Base-by-base conservation (phyloP, 1,139 yeast species). In the Pichia norvegensis region DNA sequence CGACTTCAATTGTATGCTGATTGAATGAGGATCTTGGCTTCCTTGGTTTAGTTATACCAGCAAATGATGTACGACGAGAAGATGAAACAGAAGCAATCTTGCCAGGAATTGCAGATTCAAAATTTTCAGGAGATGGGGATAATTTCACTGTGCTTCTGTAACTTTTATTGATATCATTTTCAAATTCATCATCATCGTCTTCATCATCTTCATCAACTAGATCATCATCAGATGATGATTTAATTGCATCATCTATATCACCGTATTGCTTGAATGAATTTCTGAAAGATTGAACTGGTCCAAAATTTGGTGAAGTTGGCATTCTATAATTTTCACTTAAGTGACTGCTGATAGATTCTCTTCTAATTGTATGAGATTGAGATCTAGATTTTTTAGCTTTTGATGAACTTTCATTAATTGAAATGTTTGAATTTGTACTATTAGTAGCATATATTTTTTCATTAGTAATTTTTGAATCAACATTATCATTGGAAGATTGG, bases 331-430 rank as follows among this genome's bases (percentile, higher is more conserved):
- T 80, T 53, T 74, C 77, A 23, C 68, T 63, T 40, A 62, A 62
- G 33, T 68, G 63, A 53, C 68, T 72, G 23, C 83, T 75, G 44
- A 80, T 79, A 23, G 81, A 73, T 54, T 78, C 82, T 51, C 85
- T 66, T 57, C 81, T 56, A 36, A 44, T 23, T n/a, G 40, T 35
- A n/a, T 49, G 38, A 62, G 73, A 50, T 59, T 66, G 42, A 62
- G 72, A 52, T 58, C 69, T 50, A 63, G 36, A 45, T 14, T 43
- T 51, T 25, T 42, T 35, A 10, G 13, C 20, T 17, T 19, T 35
- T 11, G 22, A 10, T 6, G n/a, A 19, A 35, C 11, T 13, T 13
- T 19, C 17, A 20, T 19, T 35, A 4, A 22, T 22, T 16, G 42
- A 38, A n/a, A 27, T 8, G 6, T 38, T 43, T 25, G 33, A 25